Evolutionary conservation across 1,284 basidiomycete species (phyloP).

Genomic region (Fomitopsis betulina): DNA sequence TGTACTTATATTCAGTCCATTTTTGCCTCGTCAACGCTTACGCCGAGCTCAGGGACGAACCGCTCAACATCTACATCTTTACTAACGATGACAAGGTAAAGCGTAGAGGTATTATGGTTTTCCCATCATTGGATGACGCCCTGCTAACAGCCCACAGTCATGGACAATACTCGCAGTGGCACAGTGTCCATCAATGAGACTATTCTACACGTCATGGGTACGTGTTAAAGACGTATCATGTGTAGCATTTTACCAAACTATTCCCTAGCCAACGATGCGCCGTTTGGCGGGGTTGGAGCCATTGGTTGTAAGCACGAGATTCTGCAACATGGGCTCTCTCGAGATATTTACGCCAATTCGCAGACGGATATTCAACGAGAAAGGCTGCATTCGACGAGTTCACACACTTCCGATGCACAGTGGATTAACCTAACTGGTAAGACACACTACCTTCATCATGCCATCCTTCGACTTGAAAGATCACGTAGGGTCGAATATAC

Average conservation of each 20-base stretch:
- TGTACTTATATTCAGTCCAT: constrained; percentile 30
- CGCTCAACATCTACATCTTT: constrained; percentile 73
- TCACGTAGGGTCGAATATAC: constrained; percentile 15
- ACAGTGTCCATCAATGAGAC: too few relatives aligned
- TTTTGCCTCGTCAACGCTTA: neutral
- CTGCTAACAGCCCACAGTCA: too few relatives aligned
- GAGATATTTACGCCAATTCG: too few relatives aligned
- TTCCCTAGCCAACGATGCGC: too few relatives aligned
- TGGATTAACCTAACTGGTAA: constrained; percentile 61
- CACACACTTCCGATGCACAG: constrained; percentile 54
- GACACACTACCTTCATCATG: constrained; percentile 2
- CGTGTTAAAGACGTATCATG: too few relatives aligned
- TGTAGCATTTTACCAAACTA: too few relatives aligned
- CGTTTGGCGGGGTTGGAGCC: too few relatives aligned
- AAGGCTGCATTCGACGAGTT: constrained; percentile 65
- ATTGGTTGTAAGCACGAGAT: too few relatives aligned
- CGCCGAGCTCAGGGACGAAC: constrained; percentile 51
- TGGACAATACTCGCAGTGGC: too few relatives aligned
- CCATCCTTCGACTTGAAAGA: neutral
- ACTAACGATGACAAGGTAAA: constrained; percentile 51
- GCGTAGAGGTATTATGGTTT: constrained; percentile 40
- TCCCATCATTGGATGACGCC: too few relatives aligned
- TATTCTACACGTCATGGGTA: too few relatives aligned
- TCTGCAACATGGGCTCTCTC: too few relatives aligned
- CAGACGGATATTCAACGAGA: constrained; percentile 57